A percentile compares a stretch with the other conserved stretches of the same genome.
phyloP scores from a whole-genome alignment of 1,284 basidiomycete genomes.

The Cutaneotrichosporon mucoides region DNA sequence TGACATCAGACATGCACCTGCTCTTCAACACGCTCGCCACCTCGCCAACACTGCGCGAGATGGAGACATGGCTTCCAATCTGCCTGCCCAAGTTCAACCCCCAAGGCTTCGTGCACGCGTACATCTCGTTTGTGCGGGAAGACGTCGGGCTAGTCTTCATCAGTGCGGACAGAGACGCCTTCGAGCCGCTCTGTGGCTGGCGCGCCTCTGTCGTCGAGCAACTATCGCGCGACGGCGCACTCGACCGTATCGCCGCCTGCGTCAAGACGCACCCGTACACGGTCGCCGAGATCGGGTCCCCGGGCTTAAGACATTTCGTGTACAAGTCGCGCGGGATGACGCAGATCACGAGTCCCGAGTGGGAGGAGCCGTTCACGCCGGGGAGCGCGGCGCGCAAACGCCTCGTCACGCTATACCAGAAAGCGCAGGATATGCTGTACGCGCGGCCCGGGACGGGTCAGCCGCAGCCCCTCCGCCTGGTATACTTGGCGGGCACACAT shows the following conservation, averaged over 20 bases:
- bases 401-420: slow-evolving; percentile 77
- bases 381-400: slow-evolving; percentile 47
- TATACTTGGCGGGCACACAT: slow-evolving; percentile 74
- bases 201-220: slow-evolving; percentile 64
- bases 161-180: slow-evolving; percentile 50
- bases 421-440: slow-evolving; percentile 75
- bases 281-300: slow-evolving; percentile 61
- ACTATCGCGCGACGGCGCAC: slow-evolving; percentile 59
- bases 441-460: slow-evolving; percentile 78
- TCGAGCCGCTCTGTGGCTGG: slow-evolving; percentile 59
- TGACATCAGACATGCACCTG: slow-evolving; percentile 69
- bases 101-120: slow-evolving; percentile 86
- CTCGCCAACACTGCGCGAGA: slow-evolving; percentile 66
- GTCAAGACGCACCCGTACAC: slow-evolving; percentile 39
- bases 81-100: slow-evolving; percentile 94
- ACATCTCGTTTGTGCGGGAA: slow-evolving; percentile 65
- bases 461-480: slow-evolving; percentile 65
- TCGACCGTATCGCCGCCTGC: slow-evolving; percentile 47
- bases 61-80: slow-evolving; percentile 88
- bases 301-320: slow-evolving; percentile 86
- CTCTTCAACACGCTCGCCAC: slow-evolving; percentile 68
- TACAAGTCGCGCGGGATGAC: slow-evolving; percentile 87
- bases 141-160: slow-evolving; percentile 51
- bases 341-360: slow-evolving; percentile 77
- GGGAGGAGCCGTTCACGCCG: slow-evolving; percentile 71